Evolutionary conservation across 495 filamentous ascomycete species (phyloP).

Genomic region (Lophium mytilinum): DNA sequence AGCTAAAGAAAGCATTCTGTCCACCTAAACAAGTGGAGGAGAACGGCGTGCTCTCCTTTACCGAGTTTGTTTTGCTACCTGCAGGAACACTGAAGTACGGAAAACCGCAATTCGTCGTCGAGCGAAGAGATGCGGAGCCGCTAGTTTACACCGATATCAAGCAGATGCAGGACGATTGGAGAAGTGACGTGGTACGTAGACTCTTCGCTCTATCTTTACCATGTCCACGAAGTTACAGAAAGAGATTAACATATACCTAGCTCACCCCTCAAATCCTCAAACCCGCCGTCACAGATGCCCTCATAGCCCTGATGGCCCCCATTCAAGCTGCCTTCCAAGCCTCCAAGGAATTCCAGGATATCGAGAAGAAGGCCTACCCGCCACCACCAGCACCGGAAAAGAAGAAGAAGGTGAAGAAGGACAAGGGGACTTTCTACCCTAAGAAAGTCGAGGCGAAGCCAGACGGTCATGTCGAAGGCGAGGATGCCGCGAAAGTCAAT

Average conservation of each 20-base stretch:
- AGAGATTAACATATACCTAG: conserved; percentile 35
- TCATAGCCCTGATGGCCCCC: conserved; percentile 64
- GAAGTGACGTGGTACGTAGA: conserved; percentile 62
- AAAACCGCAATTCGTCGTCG: conserved; percentile 50
- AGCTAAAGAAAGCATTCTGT: conserved; percentile 75
- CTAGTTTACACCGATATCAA: conserved; percentile 66
- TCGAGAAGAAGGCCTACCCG: conserved; percentile 76
- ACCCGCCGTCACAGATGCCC: conserved; percentile 57
- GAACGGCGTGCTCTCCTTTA: conserved; percentile 76
- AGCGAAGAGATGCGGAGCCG: conserved; percentile 53
- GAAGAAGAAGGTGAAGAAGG: conserved; percentile 72
- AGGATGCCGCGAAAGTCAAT: conserved; percentile 30
- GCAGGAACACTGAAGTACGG: conserved; percentile 49
- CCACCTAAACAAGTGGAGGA: conserved; percentile 67
- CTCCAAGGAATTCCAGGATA: conserved; percentile 71
- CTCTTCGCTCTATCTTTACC: not conserved
- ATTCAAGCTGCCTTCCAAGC: conserved; percentile 64
- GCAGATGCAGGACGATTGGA: conserved; percentile 70
- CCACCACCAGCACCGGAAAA: conserved; percentile 52
- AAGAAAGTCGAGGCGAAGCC: conserved; percentile 24
- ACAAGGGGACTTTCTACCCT: conserved; percentile 64
- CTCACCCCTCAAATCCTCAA: conserved; percentile 82
- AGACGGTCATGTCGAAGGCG: conserved; percentile 35
- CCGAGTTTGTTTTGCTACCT: conserved; percentile 78
- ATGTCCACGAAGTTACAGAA: not conserved